phyloP scores from a whole-genome alignment of 2,329 filamentous ascomycete species.

The Mariannaea sp. region DNA sequence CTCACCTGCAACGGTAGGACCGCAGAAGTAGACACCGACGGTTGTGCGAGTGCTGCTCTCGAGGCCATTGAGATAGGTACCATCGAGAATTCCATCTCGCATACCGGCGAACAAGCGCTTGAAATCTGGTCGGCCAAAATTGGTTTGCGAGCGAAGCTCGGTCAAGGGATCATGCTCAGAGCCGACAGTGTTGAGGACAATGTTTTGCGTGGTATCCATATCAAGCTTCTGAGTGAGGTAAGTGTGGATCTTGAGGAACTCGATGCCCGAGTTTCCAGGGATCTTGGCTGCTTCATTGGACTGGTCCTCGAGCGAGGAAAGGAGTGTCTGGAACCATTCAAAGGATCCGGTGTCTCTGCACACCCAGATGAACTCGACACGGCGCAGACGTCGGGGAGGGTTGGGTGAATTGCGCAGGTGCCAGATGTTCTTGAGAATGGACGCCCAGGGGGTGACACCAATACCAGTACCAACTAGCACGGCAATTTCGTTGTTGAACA shows the following conservation, averaged over 20 bases:
- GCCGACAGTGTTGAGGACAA: constrained; percentile 94
- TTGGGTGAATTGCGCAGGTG: constrained; percentile 90
- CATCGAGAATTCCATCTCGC: constrained; percentile 84
- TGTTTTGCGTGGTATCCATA: constrained; percentile 91
- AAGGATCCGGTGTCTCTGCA: constrained; percentile 95
- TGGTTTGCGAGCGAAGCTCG: constrained; percentile 85
- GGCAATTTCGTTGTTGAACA: constrained; percentile 91
- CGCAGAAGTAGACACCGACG: constrained; percentile 97
- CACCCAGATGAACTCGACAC: constrained; percentile 99
- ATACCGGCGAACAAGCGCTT: constrained; percentile 77
- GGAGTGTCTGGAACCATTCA: constrained; percentile 97
- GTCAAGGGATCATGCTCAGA: constrained; percentile 88
- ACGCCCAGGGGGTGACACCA: constrained; percentile 84
- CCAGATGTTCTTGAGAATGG: constrained; percentile 97
- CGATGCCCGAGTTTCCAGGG: constrained; percentile 68
- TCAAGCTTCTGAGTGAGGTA: constrained; percentile 95
- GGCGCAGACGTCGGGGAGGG: constrained; percentile 83
- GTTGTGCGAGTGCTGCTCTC: constrained; percentile 79
- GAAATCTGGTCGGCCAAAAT: constrained; percentile 95
- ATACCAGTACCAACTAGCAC: constrained; percentile 87
- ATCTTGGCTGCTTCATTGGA: constrained; percentile 71
- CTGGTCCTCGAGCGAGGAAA: constrained; percentile 88
- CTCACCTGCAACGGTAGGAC: constrained; percentile 73
- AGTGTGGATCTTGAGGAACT: constrained; percentile 97
- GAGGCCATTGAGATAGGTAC: constrained; percentile 82